Evolutionary conservation across 495 filamentous ascomycete genomes (phyloP).

Genomic region (Neurospora sp.): DNA sequence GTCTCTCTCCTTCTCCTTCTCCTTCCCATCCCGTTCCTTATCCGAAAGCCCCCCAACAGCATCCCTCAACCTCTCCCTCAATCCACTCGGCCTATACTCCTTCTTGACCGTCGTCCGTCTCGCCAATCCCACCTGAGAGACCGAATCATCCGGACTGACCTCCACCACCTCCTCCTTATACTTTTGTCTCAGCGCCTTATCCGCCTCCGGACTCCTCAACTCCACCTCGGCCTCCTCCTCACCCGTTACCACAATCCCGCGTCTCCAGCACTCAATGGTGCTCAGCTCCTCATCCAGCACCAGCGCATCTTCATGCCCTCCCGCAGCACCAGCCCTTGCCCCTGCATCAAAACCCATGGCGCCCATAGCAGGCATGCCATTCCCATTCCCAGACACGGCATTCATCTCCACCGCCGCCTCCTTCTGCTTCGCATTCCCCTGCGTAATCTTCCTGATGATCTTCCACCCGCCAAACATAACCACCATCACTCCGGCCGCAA

Average conservation of each 20-base stretch:
- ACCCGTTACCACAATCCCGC: conserved; percentile 51
- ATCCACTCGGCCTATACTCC: conserved; percentile 19
- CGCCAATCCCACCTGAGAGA: conserved; percentile 13
- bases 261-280: conserved; percentile 70
- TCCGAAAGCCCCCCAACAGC: background rate
- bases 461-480: conserved; percentile 94
- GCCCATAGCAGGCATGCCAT: background rate
- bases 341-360: background rate
- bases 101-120: conserved; percentile 10
- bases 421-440: conserved; percentile 33
- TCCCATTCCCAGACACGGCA: conserved; percentile 6
- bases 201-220: conserved; percentile 72
- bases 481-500: conserved; percentile 81
- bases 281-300: conserved; percentile 45
- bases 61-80: conserved; percentile 2
- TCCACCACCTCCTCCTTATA: conserved; percentile 10
- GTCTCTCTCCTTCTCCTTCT: conserved; percentile 18
- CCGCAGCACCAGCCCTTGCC: background rate
- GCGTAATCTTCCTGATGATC: conserved; percentile 76
- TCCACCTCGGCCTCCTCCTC: conserved; percentile 78
- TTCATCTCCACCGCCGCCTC: conserved; percentile 45
- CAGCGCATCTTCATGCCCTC: conserved; percentile 32
- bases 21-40: conserved; percentile 8
- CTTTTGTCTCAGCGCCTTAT: conserved; percentile 40
- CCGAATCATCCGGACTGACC: conserved; percentile 19